phyloP scores from a whole-genome alignment of 192 early-diverging fungal genomes.

The Coemansia sp. region DNA sequence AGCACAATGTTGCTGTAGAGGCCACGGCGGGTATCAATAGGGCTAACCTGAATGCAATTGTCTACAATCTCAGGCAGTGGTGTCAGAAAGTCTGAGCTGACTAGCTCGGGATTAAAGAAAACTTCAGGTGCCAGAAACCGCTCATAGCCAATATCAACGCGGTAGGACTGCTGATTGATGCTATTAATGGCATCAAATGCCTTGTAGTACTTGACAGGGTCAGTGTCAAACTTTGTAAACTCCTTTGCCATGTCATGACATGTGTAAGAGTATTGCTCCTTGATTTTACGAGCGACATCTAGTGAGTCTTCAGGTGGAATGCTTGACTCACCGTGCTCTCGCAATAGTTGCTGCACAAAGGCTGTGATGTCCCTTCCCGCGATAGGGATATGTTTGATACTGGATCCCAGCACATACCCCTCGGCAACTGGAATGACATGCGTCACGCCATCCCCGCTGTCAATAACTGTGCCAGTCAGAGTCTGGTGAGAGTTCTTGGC shows the following conservation, averaged over 20 bases:
- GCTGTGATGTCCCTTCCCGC: slow-evolving; percentile 96
- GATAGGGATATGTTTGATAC: slow-evolving; percentile 98
- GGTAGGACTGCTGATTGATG: slow-evolving; percentile 82
- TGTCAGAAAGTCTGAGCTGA: slow-evolving; percentile 92
- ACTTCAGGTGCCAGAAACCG: slow-evolving; percentile 99
- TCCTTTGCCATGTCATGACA: slow-evolving; percentile 97
- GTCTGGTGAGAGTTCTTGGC: slow-evolving; percentile 80
- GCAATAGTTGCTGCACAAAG: slow-evolving; percentile 95
- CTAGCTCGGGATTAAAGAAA: slow-evolving; percentile 99
- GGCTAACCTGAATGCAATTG: slow-evolving; percentile 92
- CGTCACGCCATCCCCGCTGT: slow-evolving; percentile 97
- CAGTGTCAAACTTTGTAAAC: slow-evolving; percentile 89
- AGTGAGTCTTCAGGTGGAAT: slow-evolving; percentile 97
- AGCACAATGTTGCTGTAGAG: slow-evolving; percentile 99
- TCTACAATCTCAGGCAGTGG: slow-evolving; percentile 96
- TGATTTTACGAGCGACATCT: slow-evolving; percentile 91
- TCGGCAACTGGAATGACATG: slow-evolving; percentile 99
- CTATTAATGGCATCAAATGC: slow-evolving; percentile 80
- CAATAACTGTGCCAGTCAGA: slow-evolving; percentile 97
- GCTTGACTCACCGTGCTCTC: slow-evolving; percentile 89
- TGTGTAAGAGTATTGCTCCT: slow-evolving; percentile 96
- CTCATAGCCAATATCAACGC: slow-evolving; percentile 96
- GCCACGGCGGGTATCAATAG: slow-evolving; percentile 95
- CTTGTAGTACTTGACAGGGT: slow-evolving; percentile 87
- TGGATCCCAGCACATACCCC: slow-evolving; percentile 96